These are phyloP conservation scores for Citrus mangshanensis DNA, from an alignment of 345 rosid species.

Conservation along the genomic window DNA sequence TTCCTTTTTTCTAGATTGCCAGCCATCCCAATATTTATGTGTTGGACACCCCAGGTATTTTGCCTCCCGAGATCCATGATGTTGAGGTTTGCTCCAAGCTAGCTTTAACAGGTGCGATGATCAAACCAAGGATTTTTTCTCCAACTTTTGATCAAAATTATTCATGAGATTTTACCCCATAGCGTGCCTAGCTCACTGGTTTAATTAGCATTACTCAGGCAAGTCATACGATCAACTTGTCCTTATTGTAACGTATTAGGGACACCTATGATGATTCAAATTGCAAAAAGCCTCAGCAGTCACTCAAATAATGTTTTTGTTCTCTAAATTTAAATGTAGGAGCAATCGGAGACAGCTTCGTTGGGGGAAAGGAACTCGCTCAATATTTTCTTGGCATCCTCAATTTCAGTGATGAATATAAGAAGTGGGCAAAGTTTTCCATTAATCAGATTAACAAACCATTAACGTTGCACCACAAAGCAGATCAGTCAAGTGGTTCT, in stretches of 20 bases:
- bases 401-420: slow-evolving; percentile 52
- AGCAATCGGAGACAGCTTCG: slow-evolving; percentile 47
- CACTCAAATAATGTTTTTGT: background rate
- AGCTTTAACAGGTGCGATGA: slow-evolving; percentile 65
- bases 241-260: background rate
- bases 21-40: slow-evolving; percentile 81
- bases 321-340: slow-evolving; percentile 51
- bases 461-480: slow-evolving; percentile 14
- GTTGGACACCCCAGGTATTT: slow-evolving; percentile 82
- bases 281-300: background rate
- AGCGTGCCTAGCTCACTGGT: background rate
- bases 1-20: slow-evolving; percentile 45
- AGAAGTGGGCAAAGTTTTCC: slow-evolving; percentile 59
- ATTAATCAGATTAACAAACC: slow-evolving; percentile 5
- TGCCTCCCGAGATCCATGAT: slow-evolving; percentile 54
- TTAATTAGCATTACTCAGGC: background rate
- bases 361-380: slow-evolving; percentile 55
- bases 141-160: background rate
- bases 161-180: background rate
- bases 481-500: slow-evolving; percentile 20
- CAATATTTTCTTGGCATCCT: slow-evolving; percentile 57
- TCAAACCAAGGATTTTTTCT: background rate
- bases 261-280: background rate
- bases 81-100: slow-evolving; percentile 65
- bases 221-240: background rate